Evolutionary conservation across 352 stramenopile genomes (phyloP).

Genomic region (Thalassiosira exigua): DNA sequence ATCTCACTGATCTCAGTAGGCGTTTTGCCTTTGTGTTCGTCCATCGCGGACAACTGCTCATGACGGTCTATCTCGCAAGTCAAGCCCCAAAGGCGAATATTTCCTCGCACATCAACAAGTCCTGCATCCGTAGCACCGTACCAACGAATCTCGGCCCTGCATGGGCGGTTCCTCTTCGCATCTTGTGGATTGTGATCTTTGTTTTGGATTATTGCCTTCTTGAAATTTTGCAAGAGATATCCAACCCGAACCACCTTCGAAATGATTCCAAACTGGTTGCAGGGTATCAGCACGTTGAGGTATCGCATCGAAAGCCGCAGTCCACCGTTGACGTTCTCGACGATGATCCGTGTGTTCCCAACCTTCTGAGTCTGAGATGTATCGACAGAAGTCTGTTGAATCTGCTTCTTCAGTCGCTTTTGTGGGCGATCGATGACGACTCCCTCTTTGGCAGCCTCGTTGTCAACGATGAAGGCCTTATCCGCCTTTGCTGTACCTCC

Average conservation of each 20-base stretch:
- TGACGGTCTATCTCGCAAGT: too few relatives aligned
- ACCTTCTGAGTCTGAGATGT: slow-evolving; percentile 17
- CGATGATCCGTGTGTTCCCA: slow-evolving; percentile 12
- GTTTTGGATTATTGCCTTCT: too few relatives aligned
- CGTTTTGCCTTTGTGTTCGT: too few relatives aligned
- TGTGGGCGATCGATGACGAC: slow-evolving; percentile 16
- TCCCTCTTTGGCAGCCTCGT: slow-evolving; percentile 1
- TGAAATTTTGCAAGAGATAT: slow-evolving; percentile 26
- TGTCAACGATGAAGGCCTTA: slow-evolving; percentile 33
- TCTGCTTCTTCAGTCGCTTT: slow-evolving; percentile 5
- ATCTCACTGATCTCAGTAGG: too few relatives aligned
- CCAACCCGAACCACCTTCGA: slow-evolving; percentile 11
- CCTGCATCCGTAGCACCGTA: too few relatives aligned
- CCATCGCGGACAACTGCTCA: too few relatives aligned
- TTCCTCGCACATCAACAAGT: too few relatives aligned
- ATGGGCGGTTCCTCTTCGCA: too few relatives aligned
- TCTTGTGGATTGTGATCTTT: too few relatives aligned
- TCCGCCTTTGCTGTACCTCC: slow-evolving; percentile 6
- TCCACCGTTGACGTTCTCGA: slow-evolving; percentile 22
- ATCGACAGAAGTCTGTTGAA: slow-evolving; percentile 13
- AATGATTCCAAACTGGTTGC: slow-evolving; percentile 16
- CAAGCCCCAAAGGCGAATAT: too few relatives aligned
- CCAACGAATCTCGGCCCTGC: too few relatives aligned
- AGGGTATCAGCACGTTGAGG: slow-evolving; percentile 18
- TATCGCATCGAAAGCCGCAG: background rate